Conservation (phyloP, 2,329 filamentous ascomycete species). For the Sclerotinia minor region DNA sequence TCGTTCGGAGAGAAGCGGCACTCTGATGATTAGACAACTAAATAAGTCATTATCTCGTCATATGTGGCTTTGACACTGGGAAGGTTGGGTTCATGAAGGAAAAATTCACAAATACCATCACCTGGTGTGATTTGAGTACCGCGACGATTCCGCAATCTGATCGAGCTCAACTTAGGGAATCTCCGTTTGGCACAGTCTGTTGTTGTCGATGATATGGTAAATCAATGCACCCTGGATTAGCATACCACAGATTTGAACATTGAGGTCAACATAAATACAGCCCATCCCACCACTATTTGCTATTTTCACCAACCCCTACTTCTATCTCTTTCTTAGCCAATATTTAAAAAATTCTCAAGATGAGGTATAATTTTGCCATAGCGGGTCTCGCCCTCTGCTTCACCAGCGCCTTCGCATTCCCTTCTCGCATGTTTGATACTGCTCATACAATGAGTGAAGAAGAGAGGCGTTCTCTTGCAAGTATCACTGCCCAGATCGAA, state of each 20-base stretch:
- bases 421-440: slow-evolving; percentile 32
- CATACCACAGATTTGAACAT: neutral
- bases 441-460: slow-evolving; percentile 26
- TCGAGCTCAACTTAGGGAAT: neutral
- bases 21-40: neutral
- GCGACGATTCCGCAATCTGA: too few relatives aligned
- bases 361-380: slow-evolving; percentile 29
- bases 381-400: slow-evolving; percentile 23
- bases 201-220: neutral
- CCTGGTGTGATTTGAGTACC: neutral
- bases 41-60: neutral
- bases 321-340: neutral
- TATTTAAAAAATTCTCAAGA: slow-evolving; percentile 1
- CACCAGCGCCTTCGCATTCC: slow-evolving; percentile 29
- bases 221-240: neutral
- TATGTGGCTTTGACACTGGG: neutral
- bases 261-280: neutral
- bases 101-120: neutral
- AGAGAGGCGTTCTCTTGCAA: slow-evolving; percentile 30
- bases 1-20: neutral
- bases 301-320: neutral
- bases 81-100: neutral
- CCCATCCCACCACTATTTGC: neutral
- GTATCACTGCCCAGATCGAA: slow-evolving; percentile 29
- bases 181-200: neutral